These are phyloP conservation scores for Daldinia eschscholtzii DNA, from an alignment of 2,329 filamentous ascomycete species.

Conservation along the genomic window DNA sequence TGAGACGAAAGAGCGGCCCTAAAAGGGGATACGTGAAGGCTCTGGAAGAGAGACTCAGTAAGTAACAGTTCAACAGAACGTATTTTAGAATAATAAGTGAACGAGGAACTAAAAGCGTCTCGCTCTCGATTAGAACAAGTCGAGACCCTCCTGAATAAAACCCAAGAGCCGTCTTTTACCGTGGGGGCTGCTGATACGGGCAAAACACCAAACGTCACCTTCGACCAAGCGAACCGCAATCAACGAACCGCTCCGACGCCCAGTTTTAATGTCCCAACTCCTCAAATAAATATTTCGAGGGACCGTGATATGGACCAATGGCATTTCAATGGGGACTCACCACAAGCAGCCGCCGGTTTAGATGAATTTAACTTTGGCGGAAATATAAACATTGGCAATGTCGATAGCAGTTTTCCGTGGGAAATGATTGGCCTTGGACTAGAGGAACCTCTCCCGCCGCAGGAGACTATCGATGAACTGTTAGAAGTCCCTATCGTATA, in stretches of 20 bases:
- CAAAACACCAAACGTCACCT: constrained; percentile 52
- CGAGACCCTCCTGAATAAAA: constrained; percentile 84
- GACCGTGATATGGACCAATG: constrained; percentile 67
- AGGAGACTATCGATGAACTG: constrained; percentile 83
- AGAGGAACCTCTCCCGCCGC: constrained; percentile 70
- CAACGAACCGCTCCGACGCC: constrained; percentile 52
- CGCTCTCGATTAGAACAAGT: constrained; percentile 78
- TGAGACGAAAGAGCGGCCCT: constrained; percentile 92
- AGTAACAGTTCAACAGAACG: constrained; percentile 53
- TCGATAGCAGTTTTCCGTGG: constrained; percentile 77
- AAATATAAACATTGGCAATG: constrained; percentile 64
- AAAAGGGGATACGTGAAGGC: constrained; percentile 96
- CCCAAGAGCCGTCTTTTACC: constrained; percentile 69
- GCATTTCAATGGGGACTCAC: constrained; percentile 68
- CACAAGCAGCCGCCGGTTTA: constrained; percentile 59
- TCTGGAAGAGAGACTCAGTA: constrained; percentile 91
- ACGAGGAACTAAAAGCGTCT: constrained; percentile 38
- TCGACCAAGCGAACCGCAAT: constrained; percentile 51
- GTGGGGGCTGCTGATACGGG: constrained; percentile 54
- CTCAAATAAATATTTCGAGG: constrained; percentile 61
- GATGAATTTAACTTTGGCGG: constrained; percentile 71
- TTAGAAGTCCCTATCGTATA: constrained; percentile 55
- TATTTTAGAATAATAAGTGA: constrained; percentile 11
- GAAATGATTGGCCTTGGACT: constrained; percentile 75
- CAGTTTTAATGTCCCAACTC: constrained; percentile 60